Base-by-base conservation (phyloP, 371 early-diverging fungal genomes). In the Saksenaea oblongispora region DNA sequence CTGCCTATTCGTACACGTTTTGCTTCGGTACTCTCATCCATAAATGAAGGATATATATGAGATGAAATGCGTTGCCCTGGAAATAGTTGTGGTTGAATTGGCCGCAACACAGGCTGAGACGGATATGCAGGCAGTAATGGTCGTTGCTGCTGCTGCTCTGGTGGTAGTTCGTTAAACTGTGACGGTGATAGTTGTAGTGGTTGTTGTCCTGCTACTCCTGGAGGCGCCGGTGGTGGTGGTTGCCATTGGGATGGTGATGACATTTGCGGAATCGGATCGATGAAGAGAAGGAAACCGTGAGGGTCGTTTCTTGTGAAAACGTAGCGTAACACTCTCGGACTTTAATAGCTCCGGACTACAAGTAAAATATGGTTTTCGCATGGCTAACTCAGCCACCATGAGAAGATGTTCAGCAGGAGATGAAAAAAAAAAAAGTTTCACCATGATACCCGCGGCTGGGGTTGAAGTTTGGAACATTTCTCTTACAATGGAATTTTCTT, bases 1-100 rank as follows among this genome's bases (percentile, higher is more conserved):
- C 61, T 61, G 18, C 61, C 36, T 34, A 61, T 36, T 22, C 61
- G 61, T 26, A 61, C 35, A 22, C 61, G 61, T 35, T 53, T 61
- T 22, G 51, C 2, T 22, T 47, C 51, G 7, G 11, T 5, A 11
- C n/a, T 47, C 51, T 17, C 22, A 7, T 17, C 18, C 8, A 18
- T 10, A n/a, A 17, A 11, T 15, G 44, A 18, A 47, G n/a, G 22
- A 22, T 47, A 24, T 22, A 17, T 22, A 9, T 47, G 51, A 10
- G n/a, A 22, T 41, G 5, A 5, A 41, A 41, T 5, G 5, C n/a
- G 42, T 13, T 14, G 42, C 27, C 18, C 9, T 22, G 51, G 51
- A 22, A 47, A 47, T 7, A 22, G 51, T 17, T 18, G 22, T 22
- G 51, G 51, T 22, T 47, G 51, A 22, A 47, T n/a, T 47, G 51